Base-by-base conservation (phyloP, 768 basidiomycete genomes). In the Tricholoma matsutake region DNA sequence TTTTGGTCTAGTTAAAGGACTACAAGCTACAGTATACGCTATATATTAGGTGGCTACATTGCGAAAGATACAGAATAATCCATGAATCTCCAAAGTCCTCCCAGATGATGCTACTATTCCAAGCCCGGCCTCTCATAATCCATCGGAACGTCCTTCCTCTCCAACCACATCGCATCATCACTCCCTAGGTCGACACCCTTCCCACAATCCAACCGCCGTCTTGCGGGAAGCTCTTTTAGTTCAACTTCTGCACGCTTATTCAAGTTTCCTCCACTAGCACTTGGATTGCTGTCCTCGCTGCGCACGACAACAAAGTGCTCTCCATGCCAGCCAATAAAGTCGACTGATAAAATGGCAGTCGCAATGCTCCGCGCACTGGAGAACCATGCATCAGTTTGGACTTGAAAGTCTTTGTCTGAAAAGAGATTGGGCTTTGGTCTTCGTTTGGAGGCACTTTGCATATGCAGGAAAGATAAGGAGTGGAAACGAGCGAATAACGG, bases 121-220 rank as follows among this genome's bases (percentile, higher is more conserved):
- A 81, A 68, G 9, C 79, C 83, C 13, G 86, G 82, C 75, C 82
- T 80, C 75, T 88, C 87, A 73, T 87, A 88, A 71, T 88, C 87
- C 75, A 88, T 87, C 58, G 86, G 87, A n/a, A 89, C 84, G 64
- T 89, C 87, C 73, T 86, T 88, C 67, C 86, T 76, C 73, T 87
- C 87, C 69, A 86, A 71, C 86, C 86, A 88, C 47, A 81, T 78
- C 31, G 82, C 84, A 68, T 87, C 86, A 34, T 83, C 83, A 39
- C 79, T 78, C 14, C 86, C 86, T 56, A 88, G 71, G 71, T 88
- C 86, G 18, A 88, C 85, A 32, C 86, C 86, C 64, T 83, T 86
- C 45, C 83, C 85, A 67, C 85, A 87, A 68, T 88, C 86, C 57
- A 87, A 68, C 39, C 84, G 68, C 55, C 84, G 69, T 57, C 86